Percentiles rank a stretch among this genome's conserved stretches.
phyloP scores from a whole-genome alignment of 202 grass and related monocot species.

The Saccharum hybrid region DNA sequence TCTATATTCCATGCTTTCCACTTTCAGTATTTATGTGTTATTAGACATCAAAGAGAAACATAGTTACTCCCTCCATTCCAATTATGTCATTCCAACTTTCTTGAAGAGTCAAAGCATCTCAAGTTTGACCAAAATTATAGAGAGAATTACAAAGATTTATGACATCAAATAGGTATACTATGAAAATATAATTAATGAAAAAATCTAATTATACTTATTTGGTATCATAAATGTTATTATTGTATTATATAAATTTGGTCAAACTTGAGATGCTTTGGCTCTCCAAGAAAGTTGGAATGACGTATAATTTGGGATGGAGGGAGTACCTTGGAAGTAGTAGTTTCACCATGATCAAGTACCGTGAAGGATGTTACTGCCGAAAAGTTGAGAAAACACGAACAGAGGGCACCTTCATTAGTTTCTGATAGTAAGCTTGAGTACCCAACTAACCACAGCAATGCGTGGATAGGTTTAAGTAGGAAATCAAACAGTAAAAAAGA shows the following conservation, averaged over 20 bases:
- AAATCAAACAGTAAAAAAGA: slow-evolving; percentile 15
- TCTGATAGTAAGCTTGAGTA: slow-evolving; percentile 14
- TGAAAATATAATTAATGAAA: background rate
- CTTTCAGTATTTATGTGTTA: slow-evolving; percentile 15
- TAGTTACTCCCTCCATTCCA: background rate
- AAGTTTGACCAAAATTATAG: background rate
- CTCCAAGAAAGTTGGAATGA: background rate
- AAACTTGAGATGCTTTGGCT: background rate
- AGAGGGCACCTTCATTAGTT: background rate
- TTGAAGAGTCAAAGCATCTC: background rate
- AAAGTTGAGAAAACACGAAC: background rate
- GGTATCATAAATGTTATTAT: background rate
- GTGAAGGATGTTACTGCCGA: background rate
- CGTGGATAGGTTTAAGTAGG: background rate
- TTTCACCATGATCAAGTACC: slow-evolving; percentile 8
- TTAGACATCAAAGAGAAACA: background rate
- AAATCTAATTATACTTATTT: background rate
- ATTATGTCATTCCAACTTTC: background rate
- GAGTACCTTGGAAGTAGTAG: background rate
- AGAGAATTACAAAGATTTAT: background rate
- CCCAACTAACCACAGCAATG: background rate
- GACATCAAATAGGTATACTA: background rate
- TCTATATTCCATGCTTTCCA: background rate
- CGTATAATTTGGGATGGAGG: background rate
- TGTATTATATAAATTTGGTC: background rate